Base-by-base conservation (phyloP, 2,329 filamentous ascomycete species). In the Conoideocrella luteorostrata region DNA sequence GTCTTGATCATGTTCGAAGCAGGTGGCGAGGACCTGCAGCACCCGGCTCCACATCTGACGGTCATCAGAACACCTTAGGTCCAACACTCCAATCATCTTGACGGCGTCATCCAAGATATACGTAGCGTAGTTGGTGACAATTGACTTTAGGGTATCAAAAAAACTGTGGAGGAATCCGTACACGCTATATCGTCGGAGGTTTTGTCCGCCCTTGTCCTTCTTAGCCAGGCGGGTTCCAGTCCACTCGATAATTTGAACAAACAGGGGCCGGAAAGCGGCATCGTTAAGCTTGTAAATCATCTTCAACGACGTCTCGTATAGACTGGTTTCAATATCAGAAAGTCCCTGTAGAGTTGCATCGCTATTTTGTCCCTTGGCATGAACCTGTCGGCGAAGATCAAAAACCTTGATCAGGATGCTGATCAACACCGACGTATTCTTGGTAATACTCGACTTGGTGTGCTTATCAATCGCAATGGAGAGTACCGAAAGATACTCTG, bases 241-340 rank as follows among this genome's bases (percentile, higher is more conserved):
- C 86, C 90, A 96, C 45, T 95, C 88, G 36, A 94, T 74, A n/a
- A 96, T 70, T 51, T 84, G 80, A 13, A 82, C 76, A 69, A 97
- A 98, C 50, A 98, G 81, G 1, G 93, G 94, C 11, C 90, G 78
- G 79, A 98, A 98, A 1, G 86, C 81, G 1, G 86, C 83, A 60
- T 98, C 93, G 66, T 96, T 97, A 49, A 98, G 78, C 71, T 97
- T 97, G 71, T 95, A 88, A 43, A 95, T 86, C 82, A 96, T 93
- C 64, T 88, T 86, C 47, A 98, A 77, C 0, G 83, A 79, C 11
- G 85, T 80, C 9, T 84, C 77, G 58, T 88, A 84, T 52, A 87
- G 58, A 10, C 72, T 69, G 2, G 69, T 67, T 59, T 95, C 88
- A 11, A 88, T 70, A 33, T 73, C 69, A 17, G 71, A 64, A 5